Conservation (phyloP, 768 basidiomycete species). For the Phaffia australis region DNA sequence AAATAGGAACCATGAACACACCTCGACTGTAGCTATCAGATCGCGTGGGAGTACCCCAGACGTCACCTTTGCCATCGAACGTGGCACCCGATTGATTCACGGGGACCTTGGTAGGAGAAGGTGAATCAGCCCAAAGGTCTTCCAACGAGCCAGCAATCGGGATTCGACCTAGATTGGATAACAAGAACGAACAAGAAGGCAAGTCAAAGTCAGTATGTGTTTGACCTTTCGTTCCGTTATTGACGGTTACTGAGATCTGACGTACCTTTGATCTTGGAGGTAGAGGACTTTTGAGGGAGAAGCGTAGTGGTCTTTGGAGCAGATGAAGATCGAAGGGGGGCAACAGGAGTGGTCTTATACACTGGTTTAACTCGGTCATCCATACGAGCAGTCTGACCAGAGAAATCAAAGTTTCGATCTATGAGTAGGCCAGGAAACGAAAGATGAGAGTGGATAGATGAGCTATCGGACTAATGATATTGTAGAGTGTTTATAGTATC, state of each 20-base stretch:
- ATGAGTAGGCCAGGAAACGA: constrained; percentile 23
- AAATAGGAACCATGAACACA: neutral
- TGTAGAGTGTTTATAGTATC: neutral
- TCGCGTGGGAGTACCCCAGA: constrained; percentile 14
- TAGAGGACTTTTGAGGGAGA: constrained; percentile 11
- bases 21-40: neutral
- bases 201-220: neutral
- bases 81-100: neutral
- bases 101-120: neutral
- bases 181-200: neutral
- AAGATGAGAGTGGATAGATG: constrained; percentile 4
- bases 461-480: neutral
- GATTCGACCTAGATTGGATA: neutral
- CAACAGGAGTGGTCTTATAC: constrained; percentile 15
- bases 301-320: constrained; percentile 17
- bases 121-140: constrained; percentile 15
- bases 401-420: constrained; percentile 92
- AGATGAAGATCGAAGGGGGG: constrained; percentile 22
- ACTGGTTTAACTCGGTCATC: constrained; percentile 28
- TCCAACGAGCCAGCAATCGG: constrained; percentile 17
- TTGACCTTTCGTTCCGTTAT: neutral
- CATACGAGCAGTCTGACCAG: constrained; percentile 42
- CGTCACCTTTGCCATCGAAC: constrained; percentile 11
- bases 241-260: neutral
- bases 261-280: neutral